Percentiles rank a stretch among this genome's conserved stretches.
These are phyloP conservation scores for Alternaria solani DNA, from an alignment of 2,329 filamentous ascomycete genomes.

Conservation along the genomic window DNA sequence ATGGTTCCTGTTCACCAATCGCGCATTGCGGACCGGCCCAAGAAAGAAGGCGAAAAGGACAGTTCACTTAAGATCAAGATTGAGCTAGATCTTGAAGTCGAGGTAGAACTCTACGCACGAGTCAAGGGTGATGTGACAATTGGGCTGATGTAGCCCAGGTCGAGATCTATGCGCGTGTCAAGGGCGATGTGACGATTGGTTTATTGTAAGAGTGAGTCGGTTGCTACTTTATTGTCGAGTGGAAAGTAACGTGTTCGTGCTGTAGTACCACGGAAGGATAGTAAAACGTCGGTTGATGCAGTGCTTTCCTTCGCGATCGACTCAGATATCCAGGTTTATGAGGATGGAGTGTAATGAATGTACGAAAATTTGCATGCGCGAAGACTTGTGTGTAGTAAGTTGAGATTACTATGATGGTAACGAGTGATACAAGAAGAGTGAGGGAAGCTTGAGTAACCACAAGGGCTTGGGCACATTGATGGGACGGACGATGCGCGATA, in stretches of 20 bases:
- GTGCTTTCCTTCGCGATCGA: background rate
- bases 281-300: fast-evolving
- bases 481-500: too few relatives aligned
- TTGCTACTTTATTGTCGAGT: background rate
- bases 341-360: background rate
- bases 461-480: too few relatives aligned
- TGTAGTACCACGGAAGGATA: background rate
- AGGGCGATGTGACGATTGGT: conserved; percentile 50
- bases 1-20: conserved; percentile 49
- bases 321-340: background rate
- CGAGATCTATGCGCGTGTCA: conserved; percentile 51
- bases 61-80: conserved; percentile 55
- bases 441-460: too few relatives aligned
- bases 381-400: fast-evolving
- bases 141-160: conserved; percentile 48
- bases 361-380: background rate
- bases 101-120: conserved; percentile 44
- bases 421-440: background rate
- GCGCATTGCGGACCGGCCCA: conserved; percentile 50
- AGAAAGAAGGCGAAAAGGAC: conserved; percentile 47
- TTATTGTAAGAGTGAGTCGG: conserved; percentile 47
- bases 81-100: conserved; percentile 51
- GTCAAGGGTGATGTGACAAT: conserved; percentile 46
- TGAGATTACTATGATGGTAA: background rate
- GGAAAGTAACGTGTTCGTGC: background rate